Evolutionary conservation across 805 yeast species (phyloP), one percentile per base, ranked within the genome.

Genomic region (Ogataea salicorniae): DNA sequence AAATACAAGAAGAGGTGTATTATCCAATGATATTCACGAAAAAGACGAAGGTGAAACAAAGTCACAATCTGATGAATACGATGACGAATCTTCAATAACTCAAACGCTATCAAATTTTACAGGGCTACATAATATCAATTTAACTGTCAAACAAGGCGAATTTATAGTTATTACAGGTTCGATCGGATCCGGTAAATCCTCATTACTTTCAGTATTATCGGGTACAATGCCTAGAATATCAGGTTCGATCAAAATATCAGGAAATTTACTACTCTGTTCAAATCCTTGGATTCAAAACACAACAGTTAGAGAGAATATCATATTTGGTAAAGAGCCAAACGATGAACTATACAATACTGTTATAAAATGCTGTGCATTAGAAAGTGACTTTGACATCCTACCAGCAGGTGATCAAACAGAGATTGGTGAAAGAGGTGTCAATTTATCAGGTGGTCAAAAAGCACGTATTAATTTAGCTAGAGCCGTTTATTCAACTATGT

Each of bases 361-460:
- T 4, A 63, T 88, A 17, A 68, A 72, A 34, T 81, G 83, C 2
- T 87, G 95, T 67, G 80, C 90, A 0, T 67, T 87, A 47, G 72
- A 73, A 40, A 79, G 77, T 43, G 96, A 87, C 64, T 70, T 87
- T 50, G 77, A 77, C 5, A 71, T 78, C 37, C 67, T 88, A 31
- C 87, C 87, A 13, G 88, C 82, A 17, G 92, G 92, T 37, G 95
- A 88, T 59, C 57, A 61, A 43, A 86, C 95, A 1, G 87, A 84
- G 63, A 85, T 87, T 55, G 96, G 95, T 52, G 95, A 87, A 63
- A 74, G 88, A 60, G 96, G 95, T 54, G 82, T 88, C 43, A 86
- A 90, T 2, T 66, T 87, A 35, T 83, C 91, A 4, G 96, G 96
- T 50, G 96, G 96, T 43, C 96, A 87, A 64, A 87, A 87, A 70